Evolutionary conservation across 208 protist genomes (phyloP), one percentile per base, ranked within the genome.

Genomic region (Trypanosoma cruzi): DNA sequence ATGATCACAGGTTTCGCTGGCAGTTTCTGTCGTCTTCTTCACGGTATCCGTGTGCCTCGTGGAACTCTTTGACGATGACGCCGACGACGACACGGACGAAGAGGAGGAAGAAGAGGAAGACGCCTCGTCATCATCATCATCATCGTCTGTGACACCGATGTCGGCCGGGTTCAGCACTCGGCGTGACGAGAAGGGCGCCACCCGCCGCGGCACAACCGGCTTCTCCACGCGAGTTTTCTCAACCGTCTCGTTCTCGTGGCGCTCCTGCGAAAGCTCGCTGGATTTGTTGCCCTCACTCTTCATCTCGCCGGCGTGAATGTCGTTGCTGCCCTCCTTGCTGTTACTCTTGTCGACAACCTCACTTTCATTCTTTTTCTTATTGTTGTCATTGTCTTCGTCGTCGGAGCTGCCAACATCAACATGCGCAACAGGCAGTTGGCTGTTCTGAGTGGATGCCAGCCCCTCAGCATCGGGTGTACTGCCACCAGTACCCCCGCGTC

Each of bases 1-100:
- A 3, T 44, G 29, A 10, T 24, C 58, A 54, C 37, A 50, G 32
- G 46, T 56, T 14, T 57, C 48, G 3, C 53, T 53, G 16, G 26
- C 46, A 36, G 20, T 57, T 2, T 66, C 50, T 31, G 26, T 40
- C 18, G 53, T 31, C 37, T 42, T 6, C 22, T 31, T 44, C 28
- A 49, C 68, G 28, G 16, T 18, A 14, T 66, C 58, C 8, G 24
- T 34, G 48, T 14, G n/a, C n/a, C 56, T 55, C 18, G 49, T 49
- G 26, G 52, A 10, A 29, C 4, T 40, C 5, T 50, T 24, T 48
- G 34, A 4, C 26, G 31, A 14, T 24, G 34, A 62, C 54, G 57
- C 57, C 37, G 68, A 68, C 62, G 75, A 53, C 34, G 71, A 52
- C 24, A 72, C 58, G 8, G 76, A 73, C 6, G 80, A 78, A 2